These are phyloP conservation scores for Calonectria ilicicola DNA, from an alignment of 2,329 filamentous ascomycete genomes.

Conservation along the genomic window DNA sequence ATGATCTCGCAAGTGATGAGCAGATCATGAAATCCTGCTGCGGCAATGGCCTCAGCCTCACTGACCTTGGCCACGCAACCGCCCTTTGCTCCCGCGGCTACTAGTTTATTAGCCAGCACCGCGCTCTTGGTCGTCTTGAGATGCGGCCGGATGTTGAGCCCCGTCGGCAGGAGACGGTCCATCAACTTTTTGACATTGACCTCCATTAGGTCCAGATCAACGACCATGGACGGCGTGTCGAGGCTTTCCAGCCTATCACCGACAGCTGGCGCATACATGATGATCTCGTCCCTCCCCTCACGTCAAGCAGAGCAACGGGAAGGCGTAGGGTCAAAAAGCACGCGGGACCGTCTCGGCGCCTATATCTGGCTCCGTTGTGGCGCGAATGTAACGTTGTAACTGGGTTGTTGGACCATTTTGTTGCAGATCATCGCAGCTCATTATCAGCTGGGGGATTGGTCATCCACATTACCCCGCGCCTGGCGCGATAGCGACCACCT, in stretches of 20 bases:
- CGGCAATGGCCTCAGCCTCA: slow-evolving; percentile 33
- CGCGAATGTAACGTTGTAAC: background rate
- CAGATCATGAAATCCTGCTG: slow-evolving; percentile 30
- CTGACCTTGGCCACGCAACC: slow-evolving; percentile 32
- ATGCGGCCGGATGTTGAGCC: slow-evolving; percentile 44
- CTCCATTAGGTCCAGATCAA: slow-evolving; percentile 64
- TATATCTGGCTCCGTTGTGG: background rate
- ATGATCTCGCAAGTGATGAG: slow-evolving; percentile 38
- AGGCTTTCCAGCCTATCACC: slow-evolving; percentile 44
- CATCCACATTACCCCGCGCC: background rate
- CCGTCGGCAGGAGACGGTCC: slow-evolving; percentile 57
- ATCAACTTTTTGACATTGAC: slow-evolving; percentile 62
- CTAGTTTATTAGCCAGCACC: slow-evolving; percentile 22
- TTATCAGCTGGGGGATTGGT: background rate
- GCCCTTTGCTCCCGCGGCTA: slow-evolving; percentile 30
- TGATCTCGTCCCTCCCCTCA: background rate
- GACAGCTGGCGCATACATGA: slow-evolving; percentile 2
- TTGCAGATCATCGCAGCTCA: background rate
- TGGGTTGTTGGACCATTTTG: background rate
- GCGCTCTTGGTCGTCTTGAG: slow-evolving; percentile 35
- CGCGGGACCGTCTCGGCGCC: background rate
- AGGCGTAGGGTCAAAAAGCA: background rate
- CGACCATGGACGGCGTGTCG: slow-evolving; percentile 68
- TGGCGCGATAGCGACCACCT: no score
- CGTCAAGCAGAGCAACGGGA: background rate